Conservation (phyloP, 2,329 filamentous ascomycete genomes). For the Didymella keratinophila region DNA sequence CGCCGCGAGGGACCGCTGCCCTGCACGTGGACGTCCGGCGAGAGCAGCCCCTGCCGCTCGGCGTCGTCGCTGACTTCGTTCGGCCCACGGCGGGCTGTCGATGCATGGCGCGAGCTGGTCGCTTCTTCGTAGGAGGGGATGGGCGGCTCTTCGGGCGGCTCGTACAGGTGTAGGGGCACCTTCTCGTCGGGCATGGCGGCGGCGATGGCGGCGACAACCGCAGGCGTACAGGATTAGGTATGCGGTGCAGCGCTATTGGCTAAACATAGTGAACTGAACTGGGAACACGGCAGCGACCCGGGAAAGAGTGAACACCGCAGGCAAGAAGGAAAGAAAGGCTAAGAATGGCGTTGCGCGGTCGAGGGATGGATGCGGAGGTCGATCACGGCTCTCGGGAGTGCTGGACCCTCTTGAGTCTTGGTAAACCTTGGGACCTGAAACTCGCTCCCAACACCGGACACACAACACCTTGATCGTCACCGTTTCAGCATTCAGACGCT, state of each 20-base stretch:
- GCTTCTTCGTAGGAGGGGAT: slow-evolving; percentile 89
- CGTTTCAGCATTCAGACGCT: slow-evolving; percentile 6
- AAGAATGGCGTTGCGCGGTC: slow-evolving; percentile 12
- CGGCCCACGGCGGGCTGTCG: slow-evolving; percentile 60
- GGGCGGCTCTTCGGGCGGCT: slow-evolving; percentile 64
- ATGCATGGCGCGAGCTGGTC: slow-evolving; percentile 62
- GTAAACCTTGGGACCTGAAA: slow-evolving; percentile 23
- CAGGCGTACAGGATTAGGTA: neutral
- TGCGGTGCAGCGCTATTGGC: slow-evolving; percentile 12
- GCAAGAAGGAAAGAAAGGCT: slow-evolving; percentile 17
- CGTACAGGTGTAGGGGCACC: slow-evolving; percentile 42
- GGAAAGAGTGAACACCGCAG: neutral
- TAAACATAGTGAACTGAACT: slow-evolving; percentile 7
- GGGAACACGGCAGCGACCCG: neutral
- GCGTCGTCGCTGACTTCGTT: slow-evolving; percentile 72
- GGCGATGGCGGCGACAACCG: slow-evolving; percentile 24
- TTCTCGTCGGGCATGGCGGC: slow-evolving; percentile 51
- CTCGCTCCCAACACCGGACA: neutral
- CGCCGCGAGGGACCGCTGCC: slow-evolving; percentile 39
- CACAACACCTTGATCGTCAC: neutral
- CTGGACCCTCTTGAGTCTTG: neutral
- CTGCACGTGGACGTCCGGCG: slow-evolving; percentile 53
- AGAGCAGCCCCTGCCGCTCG: slow-evolving; percentile 80
- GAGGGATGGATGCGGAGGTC: slow-evolving; percentile 9
- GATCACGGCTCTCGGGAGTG: neutral